Evolutionary conservation across 2,329 filamentous ascomycete genomes (phyloP).

Genomic region (Diplodia intermedia): DNA sequence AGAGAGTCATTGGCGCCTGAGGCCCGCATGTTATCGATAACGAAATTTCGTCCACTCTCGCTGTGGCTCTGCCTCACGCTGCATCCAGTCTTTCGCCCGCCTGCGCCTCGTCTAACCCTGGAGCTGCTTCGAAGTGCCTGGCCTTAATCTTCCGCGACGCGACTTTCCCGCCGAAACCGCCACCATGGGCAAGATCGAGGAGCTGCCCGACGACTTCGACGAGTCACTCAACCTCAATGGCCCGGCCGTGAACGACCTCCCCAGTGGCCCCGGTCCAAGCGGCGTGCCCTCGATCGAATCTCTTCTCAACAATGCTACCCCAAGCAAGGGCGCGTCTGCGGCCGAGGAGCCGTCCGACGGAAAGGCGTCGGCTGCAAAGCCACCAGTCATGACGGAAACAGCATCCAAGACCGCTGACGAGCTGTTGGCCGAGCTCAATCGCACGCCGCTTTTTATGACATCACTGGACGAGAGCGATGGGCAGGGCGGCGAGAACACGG

Average conservation of each 20-base stretch:
- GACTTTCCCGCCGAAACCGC: slow-evolving; percentile 3
- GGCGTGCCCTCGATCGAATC: slow-evolving; percentile 26
- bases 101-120: background rate
- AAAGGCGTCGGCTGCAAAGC: slow-evolving; percentile 55
- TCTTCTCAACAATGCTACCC: slow-evolving; percentile 25
- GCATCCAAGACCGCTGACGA: slow-evolving; percentile 65
- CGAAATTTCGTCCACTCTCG: slow-evolving; percentile 10
- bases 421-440: slow-evolving; percentile 69
- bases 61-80: background rate
- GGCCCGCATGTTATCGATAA: slow-evolving; percentile 27
- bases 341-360: slow-evolving; percentile 30
- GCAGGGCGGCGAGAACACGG: slow-evolving; percentile 74
- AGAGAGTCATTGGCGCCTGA: background rate
- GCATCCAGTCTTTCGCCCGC: slow-evolving; percentile 7
- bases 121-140: background rate
- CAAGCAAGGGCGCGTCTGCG: slow-evolving; percentile 2
- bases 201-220: slow-evolving; percentile 59
- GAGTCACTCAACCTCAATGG: slow-evolving; percentile 53
- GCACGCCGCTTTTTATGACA: slow-evolving; percentile 93
- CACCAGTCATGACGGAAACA: slow-evolving; percentile 65
- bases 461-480: slow-evolving; percentile 71
- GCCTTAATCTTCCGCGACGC: slow-evolving; percentile 1
- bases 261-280: slow-evolving; percentile 12
- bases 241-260: background rate
- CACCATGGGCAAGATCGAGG: slow-evolving; percentile 51